Conservation (phyloP, 2,329 filamentous ascomycete species). For the Zymoseptoria pseudotritici region DNA sequence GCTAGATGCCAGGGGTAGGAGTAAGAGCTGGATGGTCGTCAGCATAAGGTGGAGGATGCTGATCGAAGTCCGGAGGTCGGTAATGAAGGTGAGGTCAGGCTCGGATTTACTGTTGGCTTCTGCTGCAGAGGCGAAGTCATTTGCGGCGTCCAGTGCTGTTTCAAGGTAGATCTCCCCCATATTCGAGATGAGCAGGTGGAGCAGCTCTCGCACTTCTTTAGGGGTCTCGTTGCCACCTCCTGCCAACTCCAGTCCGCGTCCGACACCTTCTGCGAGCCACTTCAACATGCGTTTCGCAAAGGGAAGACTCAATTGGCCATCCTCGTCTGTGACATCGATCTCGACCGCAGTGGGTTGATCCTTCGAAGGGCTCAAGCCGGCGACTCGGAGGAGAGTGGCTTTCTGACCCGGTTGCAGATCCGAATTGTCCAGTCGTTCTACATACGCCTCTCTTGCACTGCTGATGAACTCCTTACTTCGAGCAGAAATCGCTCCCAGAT, state of each 20-base stretch:
- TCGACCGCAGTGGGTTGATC: constrained; percentile 56
- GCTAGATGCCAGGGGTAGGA: constrained; percentile 79
- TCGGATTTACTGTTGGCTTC: constrained; percentile 69
- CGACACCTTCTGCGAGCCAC: constrained; percentile 93
- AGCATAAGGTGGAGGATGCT: constrained; percentile 90
- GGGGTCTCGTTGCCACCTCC: constrained; percentile 73
- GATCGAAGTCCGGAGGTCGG: constrained; percentile 70
- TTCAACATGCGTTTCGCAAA: constrained; percentile 97
- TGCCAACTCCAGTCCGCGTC: constrained; percentile 83
- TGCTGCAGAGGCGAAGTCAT: constrained; percentile 67
- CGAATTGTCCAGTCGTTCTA: constrained; percentile 79
- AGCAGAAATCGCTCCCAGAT: constrained; percentile 86
- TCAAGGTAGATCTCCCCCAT: constrained; percentile 79
- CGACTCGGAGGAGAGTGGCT: constrained; percentile 80
- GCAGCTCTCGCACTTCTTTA: constrained; percentile 81
- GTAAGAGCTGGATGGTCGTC: constrained; percentile 80
- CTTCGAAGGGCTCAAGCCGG: constrained; percentile 68
- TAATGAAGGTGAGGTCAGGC: constrained; percentile 79
- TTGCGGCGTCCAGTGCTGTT: constrained; percentile 58
- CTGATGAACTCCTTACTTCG: constrained; percentile 82
- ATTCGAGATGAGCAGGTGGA: constrained; percentile 74
- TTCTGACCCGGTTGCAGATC: constrained; percentile 85
- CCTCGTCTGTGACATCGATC: constrained; percentile 83
- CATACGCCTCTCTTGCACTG: constrained; percentile 83
- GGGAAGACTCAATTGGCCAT: constrained; percentile 72